Evolutionary conservation across 768 basidiomycete species (phyloP), one percentile per base, ranked within the genome.

Genomic region (Cystofilobasidium macerans): DNA sequence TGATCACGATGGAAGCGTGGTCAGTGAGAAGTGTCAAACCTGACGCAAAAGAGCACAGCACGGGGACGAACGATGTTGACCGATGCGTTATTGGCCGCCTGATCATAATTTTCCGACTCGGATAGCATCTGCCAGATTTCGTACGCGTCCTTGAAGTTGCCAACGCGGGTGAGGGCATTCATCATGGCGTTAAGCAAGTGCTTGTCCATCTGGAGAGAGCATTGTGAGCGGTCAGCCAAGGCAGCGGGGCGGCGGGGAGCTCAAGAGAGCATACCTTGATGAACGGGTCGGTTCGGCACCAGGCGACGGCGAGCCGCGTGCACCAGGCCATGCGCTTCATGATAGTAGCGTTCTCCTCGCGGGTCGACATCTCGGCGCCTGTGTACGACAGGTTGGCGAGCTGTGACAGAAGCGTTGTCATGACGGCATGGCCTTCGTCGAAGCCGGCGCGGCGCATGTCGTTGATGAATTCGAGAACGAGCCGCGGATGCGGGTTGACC

Each of bases 51-150:
- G 18, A 45, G 51, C 13, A 54, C 28, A 47, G 57, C 32, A 35
- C 14, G n/a, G 43, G 20, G 22, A 67, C 58, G 42, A 11, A 67
- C 65, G 51, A 67, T 67, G 30, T 47, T 51, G 58, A 67, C 65
- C 6, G 59, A 61, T 12, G 59, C 65, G 38, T 67, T 67, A 40
- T 67, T 61, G 33, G 47, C 47, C 26, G 65, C 58, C 28, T 42
- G 8, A 16, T 61, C 48, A 24, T 47, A 58, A 22, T 61, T 28
- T 13, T 61, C 38, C 9, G 47, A 32, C 40, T 67, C 65, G 26
- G 65, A 67, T 14, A 67, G 32, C 26, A 42, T 18, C 24, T 54
- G 42, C 65, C 65, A 67, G 38, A 38, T 28, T 14, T 48, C 36
- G 40, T 67, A 67, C 7, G 65, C 33, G 20, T 59, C 59, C 58